Conservation (phyloP, 2,329 filamentous ascomycete genomes). For the Diaporthe longicolla region DNA sequence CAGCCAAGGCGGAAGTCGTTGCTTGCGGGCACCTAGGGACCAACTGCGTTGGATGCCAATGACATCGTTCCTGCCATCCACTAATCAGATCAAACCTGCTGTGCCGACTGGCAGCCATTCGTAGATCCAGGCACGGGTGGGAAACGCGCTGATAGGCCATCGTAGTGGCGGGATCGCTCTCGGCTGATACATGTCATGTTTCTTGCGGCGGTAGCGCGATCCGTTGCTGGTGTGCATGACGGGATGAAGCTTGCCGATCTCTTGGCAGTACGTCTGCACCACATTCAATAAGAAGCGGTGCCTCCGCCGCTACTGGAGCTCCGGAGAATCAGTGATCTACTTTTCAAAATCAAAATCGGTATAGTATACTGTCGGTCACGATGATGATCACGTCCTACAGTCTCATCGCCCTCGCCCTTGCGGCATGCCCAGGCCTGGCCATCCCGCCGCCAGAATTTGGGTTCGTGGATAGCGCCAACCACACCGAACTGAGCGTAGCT, state of each 20-base stretch:
- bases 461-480: conserved; percentile 22
- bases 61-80: conserved; percentile 11
- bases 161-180: conserved; percentile 2
- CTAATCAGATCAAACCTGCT: conserved; percentile 23
- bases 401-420: conserved; percentile 26
- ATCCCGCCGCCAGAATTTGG: conserved; percentile 38
- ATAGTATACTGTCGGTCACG: neutral
- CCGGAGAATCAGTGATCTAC: fast-evolving
- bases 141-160: conserved; percentile 10
- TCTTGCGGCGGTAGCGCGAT: conserved; percentile 30
- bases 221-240: conserved; percentile 17
- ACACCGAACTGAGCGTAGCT: conserved; percentile 37
- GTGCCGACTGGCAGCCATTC: neutral
- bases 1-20: conserved; percentile 28
- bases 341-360: neutral
- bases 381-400: conserved; percentile 12
- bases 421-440: conserved; percentile 29
- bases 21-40: neutral
- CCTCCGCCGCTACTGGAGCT: too few species aligned
- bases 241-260: conserved; percentile 28
- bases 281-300: neutral
- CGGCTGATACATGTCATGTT: conserved; percentile 30
- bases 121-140: neutral
- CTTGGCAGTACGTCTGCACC: neutral
- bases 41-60: neutral